phyloP scores from a whole-genome alignment of 2,329 filamentous ascomycete genomes.

The Setomelanomma holmii region DNA sequence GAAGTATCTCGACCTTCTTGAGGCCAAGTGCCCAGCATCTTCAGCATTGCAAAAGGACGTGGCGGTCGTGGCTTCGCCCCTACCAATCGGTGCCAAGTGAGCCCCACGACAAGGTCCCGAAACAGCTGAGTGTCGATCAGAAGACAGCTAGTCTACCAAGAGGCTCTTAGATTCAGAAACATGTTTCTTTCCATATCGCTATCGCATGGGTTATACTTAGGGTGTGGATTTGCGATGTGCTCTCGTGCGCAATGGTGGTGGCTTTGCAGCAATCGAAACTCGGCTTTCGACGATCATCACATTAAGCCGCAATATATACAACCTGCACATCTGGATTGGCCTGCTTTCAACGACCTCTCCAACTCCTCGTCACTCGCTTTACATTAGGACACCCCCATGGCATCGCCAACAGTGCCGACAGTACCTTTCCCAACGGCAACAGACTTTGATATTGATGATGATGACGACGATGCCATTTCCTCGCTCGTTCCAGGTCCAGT shows the following conservation, averaged over 20 bases:
- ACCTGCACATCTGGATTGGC: background rate
- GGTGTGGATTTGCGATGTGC: background rate
- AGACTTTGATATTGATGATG: constrained; percentile 18
- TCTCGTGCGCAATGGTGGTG: background rate
- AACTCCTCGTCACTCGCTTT: background rate
- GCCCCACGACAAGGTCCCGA: background rate
- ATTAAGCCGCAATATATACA: no score
- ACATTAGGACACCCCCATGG: constrained; percentile 4
- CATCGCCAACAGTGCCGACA: constrained; percentile 17
- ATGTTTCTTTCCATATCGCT: background rate
- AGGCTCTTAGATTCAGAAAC: background rate
- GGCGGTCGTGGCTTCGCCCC: constrained; percentile 3
- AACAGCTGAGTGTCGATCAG: background rate
- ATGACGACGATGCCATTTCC: constrained; percentile 12
- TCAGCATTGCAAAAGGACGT: background rate
- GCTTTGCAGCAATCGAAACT: background rate
- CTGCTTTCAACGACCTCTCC: background rate
- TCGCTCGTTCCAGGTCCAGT: constrained; percentile 3
- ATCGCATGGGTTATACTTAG: background rate
- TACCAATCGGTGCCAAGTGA: constrained; percentile 1
- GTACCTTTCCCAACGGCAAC: constrained; percentile 16
- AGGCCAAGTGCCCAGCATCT: constrained; percentile 3
- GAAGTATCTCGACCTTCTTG: background rate
- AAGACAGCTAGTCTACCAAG: background rate
- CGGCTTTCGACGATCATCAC: background rate